Percentiles rank a stretch among this genome's conserved stretches.
Evolutionary conservation across 441 rosid genomes (phyloP).

Genomic region (Lepidium campestre): DNA sequence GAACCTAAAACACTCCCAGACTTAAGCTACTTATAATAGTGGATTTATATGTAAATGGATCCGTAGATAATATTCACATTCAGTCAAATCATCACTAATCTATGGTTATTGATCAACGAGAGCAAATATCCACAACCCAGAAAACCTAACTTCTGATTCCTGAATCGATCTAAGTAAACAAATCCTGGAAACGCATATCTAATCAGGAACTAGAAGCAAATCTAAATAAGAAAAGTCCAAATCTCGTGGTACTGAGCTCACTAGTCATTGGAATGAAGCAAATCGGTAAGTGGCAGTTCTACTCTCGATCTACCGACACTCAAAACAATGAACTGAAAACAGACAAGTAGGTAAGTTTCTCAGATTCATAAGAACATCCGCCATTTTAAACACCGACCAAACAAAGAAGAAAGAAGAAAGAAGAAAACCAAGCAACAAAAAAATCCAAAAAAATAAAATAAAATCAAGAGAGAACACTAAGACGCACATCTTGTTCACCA

Average conservation of each 20-base stretch:
- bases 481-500: conserved; percentile 15
- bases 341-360: neutral
- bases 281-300: conserved; percentile 2
- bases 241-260: conserved; percentile 22
- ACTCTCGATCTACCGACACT: conserved; percentile 30
- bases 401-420: conserved; percentile 5
- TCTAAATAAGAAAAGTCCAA: conserved; percentile 11
- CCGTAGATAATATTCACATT: neutral
- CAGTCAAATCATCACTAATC: neutral
- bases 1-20: neutral
- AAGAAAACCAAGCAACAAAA: neutral
- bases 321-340: conserved; percentile 16
- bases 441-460: neutral
- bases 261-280: conserved; percentile 7
- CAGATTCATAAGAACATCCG: conserved; percentile 22
- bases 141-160: neutral
- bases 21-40: neutral
- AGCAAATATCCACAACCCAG: neutral
- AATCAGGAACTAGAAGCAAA: conserved; percentile 4
- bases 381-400: conserved; percentile 33
- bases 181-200: conserved; percentile 8
- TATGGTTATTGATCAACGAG: neutral
- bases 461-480: neutral
- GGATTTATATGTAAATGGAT: neutral
- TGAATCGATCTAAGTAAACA: conserved; percentile 20